Conservation (phyloP, 202 grass and related monocot species). For the Dendrocalamus latiflorus region DNA sequence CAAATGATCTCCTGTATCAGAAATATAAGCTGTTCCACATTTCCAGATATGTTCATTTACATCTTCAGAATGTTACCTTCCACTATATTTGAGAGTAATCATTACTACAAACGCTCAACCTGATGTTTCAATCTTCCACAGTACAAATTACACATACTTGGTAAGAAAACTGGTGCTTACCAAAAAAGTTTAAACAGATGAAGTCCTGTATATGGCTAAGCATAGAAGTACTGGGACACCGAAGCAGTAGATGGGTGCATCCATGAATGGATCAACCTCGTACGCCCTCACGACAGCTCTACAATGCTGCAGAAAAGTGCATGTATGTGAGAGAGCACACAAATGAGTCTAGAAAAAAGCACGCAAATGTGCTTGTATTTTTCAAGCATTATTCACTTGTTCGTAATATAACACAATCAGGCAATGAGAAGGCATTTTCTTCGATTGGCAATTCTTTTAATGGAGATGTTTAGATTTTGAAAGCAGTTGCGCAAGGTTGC, state of each 20-base stretch:
- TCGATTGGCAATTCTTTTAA: background rate
- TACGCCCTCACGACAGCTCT: slow-evolving; percentile 41
- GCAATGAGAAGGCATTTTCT: background rate
- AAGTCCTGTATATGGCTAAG: slow-evolving; percentile 31
- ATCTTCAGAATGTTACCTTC: too few species aligned
- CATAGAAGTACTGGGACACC: slow-evolving; percentile 29
- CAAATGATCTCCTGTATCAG: background rate
- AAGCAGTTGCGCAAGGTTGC: background rate
- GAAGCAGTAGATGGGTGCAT: slow-evolving; percentile 50
- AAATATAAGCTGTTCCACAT: background rate
- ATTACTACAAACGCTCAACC: background rate
- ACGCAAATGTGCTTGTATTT: background rate
- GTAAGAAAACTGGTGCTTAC: background rate
- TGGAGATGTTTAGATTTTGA: background rate
- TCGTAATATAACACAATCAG: background rate
- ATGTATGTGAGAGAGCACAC: background rate
- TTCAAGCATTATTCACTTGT: background rate
- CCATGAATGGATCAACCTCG: slow-evolving; percentile 27
- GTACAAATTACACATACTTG: background rate
- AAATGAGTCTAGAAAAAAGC: background rate
- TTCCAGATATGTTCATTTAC: background rate
- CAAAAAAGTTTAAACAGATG: background rate
- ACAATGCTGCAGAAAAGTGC: slow-evolving; percentile 30
- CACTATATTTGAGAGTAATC: background rate
- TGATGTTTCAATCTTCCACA: background rate